A percentile compares a stretch with the other conserved stretches of the same genome.
phyloP scores from a whole-genome alignment of 805 yeast species.

The Yarrowia divulgata region DNA sequence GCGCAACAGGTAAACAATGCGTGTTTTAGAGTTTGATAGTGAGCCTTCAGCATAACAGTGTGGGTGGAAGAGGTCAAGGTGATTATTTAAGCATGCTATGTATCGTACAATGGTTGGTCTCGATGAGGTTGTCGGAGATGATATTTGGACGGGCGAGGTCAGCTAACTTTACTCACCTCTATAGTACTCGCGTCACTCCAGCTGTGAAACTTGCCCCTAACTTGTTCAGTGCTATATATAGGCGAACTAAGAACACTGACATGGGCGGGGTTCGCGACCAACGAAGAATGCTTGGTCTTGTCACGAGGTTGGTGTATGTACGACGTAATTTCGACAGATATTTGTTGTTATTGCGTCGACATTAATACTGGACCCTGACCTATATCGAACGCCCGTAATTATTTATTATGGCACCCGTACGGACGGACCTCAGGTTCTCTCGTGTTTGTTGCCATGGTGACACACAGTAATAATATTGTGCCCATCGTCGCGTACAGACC shows the following conservation, averaged over 20 bases:
- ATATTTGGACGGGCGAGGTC: too few species aligned
- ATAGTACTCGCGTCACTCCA: too few species aligned
- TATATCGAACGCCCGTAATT: neutral
- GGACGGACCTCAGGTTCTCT: neutral
- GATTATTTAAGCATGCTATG: neutral
- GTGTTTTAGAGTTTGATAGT: slow-evolving; percentile 21
- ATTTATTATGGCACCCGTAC: neutral
- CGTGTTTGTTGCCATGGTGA: slow-evolving; percentile 4
- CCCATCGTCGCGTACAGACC: neutral
- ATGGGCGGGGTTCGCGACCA: neutral
- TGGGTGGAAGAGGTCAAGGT: neutral
- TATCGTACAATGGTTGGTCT: too few species aligned
- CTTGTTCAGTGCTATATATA: neutral
- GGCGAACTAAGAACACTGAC: neutral
- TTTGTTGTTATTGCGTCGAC: neutral
- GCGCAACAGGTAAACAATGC: slow-evolving; percentile 32
- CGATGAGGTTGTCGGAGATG: too few species aligned
- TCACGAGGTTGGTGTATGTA: neutral
- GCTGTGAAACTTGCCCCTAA: too few species aligned
- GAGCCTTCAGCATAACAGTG: neutral
- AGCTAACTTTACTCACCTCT: too few species aligned
- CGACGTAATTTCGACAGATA: too few species aligned
- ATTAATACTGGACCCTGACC: neutral
- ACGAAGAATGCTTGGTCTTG: neutral
- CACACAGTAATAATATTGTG: neutral